Percentiles rank a stretch among this genome's conserved stretches.
phyloP scores from a whole-genome alignment of 2,329 filamentous ascomycete genomes.

The Penicillium palitans region DNA sequence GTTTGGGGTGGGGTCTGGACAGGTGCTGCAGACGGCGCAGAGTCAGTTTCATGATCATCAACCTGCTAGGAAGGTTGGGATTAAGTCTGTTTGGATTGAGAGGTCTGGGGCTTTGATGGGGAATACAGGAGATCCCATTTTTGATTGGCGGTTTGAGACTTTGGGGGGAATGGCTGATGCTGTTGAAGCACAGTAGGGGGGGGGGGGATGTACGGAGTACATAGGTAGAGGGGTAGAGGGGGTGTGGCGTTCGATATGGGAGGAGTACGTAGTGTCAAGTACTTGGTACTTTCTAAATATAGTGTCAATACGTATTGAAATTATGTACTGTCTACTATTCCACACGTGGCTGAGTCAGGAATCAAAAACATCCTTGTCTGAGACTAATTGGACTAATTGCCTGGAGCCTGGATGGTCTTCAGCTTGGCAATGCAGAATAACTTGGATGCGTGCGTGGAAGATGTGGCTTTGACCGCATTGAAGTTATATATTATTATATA shows the following conservation, averaged over 20 bases:
- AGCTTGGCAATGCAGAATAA: constrained; percentile 6
- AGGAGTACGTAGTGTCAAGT: not conserved
- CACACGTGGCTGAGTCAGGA: constrained; percentile 1
- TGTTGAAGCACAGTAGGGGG: not conserved
- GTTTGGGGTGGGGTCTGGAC: constrained; percentile 57
- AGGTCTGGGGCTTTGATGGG: constrained; percentile 42
- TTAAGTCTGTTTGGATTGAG: constrained; percentile 66
- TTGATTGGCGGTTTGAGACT: constrained; percentile 59
- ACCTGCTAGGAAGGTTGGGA: constrained; percentile 60
- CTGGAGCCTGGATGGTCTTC: constrained; percentile 4
- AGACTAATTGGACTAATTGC: not conserved
- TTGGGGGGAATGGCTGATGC: constrained; percentile 62
- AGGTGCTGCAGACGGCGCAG: constrained; percentile 68
- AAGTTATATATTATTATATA: not conserved
- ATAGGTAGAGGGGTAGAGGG: too few species aligned
- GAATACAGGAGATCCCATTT: constrained; percentile 42
- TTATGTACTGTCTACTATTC: not conserved
- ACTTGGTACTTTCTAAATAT: constrained; percentile 2
- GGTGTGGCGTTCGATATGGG: too few species aligned
- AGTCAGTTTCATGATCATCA: constrained; percentile 67
- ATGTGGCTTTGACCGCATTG: constrained; percentile 6
- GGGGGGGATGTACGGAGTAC: too few species aligned
- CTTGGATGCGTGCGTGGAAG: constrained; percentile 6
- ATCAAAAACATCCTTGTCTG: not conserved
- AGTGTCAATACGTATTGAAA: not conserved